Conservation (phyloP, 495 filamentous ascomycete species). For the Cercophora samala region DNA sequence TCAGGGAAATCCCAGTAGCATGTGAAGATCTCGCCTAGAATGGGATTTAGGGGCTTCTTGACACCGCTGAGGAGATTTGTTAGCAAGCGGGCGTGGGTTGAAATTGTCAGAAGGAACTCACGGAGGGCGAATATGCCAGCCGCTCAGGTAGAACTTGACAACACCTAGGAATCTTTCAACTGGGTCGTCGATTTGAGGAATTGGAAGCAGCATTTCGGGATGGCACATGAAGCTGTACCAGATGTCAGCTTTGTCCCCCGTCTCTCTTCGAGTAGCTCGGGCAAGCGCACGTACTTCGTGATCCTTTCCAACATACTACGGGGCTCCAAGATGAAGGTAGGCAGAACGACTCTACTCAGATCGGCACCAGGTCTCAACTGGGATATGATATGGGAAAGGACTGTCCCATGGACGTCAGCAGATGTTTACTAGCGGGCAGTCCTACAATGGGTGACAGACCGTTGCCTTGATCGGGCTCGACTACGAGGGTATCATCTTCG, state of each 20-base stretch:
- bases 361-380: conserved; percentile 95
- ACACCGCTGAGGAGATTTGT: conserved; percentile 63
- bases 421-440: neutral
- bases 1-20: conserved; percentile 95
- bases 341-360: conserved; percentile 87
- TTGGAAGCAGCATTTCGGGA: conserved; percentile 88
- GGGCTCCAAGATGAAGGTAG: conserved; percentile 97
- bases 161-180: conserved; percentile 88
- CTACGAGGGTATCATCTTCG: conserved; percentile 72
- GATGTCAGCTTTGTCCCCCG: conserved; percentile 22
- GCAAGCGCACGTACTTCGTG: conserved; percentile 79
- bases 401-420: conserved; percentile 44
- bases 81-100: conserved; percentile 11
- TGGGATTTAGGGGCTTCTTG: conserved; percentile 97
- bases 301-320: conserved; percentile 98
- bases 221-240: conserved; percentile 92
- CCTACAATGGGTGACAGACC: conserved; percentile 42
- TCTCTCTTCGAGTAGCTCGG: neutral
- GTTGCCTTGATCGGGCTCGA: conserved; percentile 74
- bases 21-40: conserved; percentile 91
- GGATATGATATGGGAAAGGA: conserved; percentile 92
- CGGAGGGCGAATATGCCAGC: conserved; percentile 99
- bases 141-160: conserved; percentile 95
- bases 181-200: conserved; percentile 85
- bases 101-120: conserved; percentile 46